Base-by-base conservation (phyloP, 1,284 basidiomycete species). In the Ceratobasidium sp. region DNA sequence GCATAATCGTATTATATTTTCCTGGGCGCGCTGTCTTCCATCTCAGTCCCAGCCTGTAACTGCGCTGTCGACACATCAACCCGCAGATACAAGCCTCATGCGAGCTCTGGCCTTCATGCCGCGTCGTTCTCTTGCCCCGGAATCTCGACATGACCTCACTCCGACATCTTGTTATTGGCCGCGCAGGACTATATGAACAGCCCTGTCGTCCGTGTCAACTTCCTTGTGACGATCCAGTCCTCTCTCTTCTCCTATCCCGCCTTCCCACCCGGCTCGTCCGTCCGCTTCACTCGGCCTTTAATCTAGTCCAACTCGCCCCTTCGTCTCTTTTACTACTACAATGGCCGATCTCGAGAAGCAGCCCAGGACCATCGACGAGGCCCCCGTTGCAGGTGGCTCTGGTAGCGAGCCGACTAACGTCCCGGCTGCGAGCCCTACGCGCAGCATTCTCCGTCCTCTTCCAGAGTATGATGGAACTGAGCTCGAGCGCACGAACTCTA, bases 321-420 rank as follows among this genome's bases (percentile, higher is more conserved):
- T 27, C 44, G 12, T n/a, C 41, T 60, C 41, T 27, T 66, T 65
- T 66, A 54, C 52, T 23, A 33, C 27, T 55, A 69, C 67, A 69
- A 69, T 69, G 67, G 67, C 67, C 67, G 67, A 69, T 69, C 48
- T 69, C 50, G 67, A 69, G 52, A 69, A 69, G 67, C 67, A 69
- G 48, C 67, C 67, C 67, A 69, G 54, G 50, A 69, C 67, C 50
- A 69, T 69, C 30, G 67, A 69, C 67, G 67, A 69, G 46, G 67
- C 67, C 52, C 67, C 67, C 30, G 67, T 69, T 50, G 65, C 33
- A 18, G 60, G 65, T 48, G 60, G 60, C 30, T 54, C 67, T 69
- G 50, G 50, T n/a, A 55, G 50, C 52, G 50, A 69, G 23, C 23
- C 30, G 41, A 66, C 64, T 18, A 38, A 27, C 50, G 67, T 48